These are phyloP conservation scores for Rhizopogon roseolus DNA, from an alignment of 768 basidiomycete genomes.

Conservation along the genomic window DNA sequence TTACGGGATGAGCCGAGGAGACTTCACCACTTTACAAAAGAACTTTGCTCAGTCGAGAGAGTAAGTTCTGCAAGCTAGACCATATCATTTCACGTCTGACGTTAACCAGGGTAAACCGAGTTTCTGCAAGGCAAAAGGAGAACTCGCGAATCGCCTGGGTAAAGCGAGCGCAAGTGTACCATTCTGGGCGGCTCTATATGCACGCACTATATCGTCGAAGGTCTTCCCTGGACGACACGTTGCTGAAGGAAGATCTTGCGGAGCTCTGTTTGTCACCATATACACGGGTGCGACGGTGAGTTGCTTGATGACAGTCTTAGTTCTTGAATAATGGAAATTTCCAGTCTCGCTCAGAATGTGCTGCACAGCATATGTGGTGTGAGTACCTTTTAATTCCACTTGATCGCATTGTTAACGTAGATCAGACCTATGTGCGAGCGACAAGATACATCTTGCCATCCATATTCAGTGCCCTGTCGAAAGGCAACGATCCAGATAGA, in stretches of 20 bases:
- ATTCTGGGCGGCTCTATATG: conserved; percentile 71
- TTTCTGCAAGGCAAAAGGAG: conserved; percentile 67
- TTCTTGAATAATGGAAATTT: conserved; percentile 3
- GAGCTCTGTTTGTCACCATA: conserved; percentile 79
- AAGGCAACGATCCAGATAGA: conserved; percentile 82
- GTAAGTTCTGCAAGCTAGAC: conserved; percentile 9
- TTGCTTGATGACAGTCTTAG: neutral
- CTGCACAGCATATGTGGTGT: conserved; percentile 63
- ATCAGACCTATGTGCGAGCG: conserved; percentile 66
- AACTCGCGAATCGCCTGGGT: conserved; percentile 72
- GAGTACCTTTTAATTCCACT: conserved; percentile 20
- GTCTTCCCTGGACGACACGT: conserved; percentile 65
- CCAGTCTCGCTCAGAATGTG: conserved; percentile 65
- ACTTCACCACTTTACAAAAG: conserved; percentile 60
- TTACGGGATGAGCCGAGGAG: conserved; percentile 57
- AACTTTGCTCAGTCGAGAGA: conserved; percentile 27
- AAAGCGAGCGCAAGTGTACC: conserved; percentile 77
- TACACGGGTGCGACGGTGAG: conserved; percentile 69
- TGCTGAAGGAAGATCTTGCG: conserved; percentile 57
- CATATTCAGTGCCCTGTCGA: conserved; percentile 56
- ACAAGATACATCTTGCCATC: conserved; percentile 60
- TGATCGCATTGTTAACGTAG: conserved; percentile 6
- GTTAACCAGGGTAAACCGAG: conserved; percentile 50
- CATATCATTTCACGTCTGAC: neutral
- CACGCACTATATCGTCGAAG: conserved; percentile 71